Base-by-base conservation (phyloP, 768 basidiomycete genomes). In the Suillus spraguei region DNA sequence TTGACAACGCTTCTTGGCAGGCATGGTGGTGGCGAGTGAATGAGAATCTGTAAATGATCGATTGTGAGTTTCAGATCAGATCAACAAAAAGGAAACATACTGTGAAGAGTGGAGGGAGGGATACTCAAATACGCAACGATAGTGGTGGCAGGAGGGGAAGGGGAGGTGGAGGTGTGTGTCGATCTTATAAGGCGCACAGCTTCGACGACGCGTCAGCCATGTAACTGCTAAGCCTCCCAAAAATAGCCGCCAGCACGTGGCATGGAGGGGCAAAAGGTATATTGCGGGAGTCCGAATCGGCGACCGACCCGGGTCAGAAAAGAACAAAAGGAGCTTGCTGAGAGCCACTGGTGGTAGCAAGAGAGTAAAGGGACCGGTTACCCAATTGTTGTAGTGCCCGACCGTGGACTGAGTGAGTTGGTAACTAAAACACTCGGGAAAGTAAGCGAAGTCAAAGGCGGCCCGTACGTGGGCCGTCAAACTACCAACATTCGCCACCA, bases 1-100 rank as follows among this genome's bases (percentile, higher is more conserved):
- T 76, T 93, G 90, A 81, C 93, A 95, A 71, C 92, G 91, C 76
- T 92, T 93, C 90, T 93, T 94, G 72, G 85, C 81, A 69, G 91
- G 82, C 93, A 94, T 94, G 65, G 63, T 70, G 66, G 50, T 60
- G 71, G 44, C 60, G 49, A 56, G 44, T 10, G 36, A 22, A 14
- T 36, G 7, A 32, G 50, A 60, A 33, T 66, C 63, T 66, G 63
- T 32, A 63, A 55, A 53, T 60, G 14, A 54, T 39, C 35, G 11
- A 20, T 20, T 35, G n/a, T 53, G 33, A 60, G 47, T 4, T 22
- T 13, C 3, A 28, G 22, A 59, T 49, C 60, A 38, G 14, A 35
- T 35, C 17, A 13, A 28, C n/a, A 39, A 41, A 6, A 10, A 35
- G 7, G 10, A 50, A 32, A 44, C 17, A n/a, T 61, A 56, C 59